Evolutionary conservation across 192 early-diverging fungal species (phyloP).

Genomic region (Mycoemilia scoparia): DNA sequence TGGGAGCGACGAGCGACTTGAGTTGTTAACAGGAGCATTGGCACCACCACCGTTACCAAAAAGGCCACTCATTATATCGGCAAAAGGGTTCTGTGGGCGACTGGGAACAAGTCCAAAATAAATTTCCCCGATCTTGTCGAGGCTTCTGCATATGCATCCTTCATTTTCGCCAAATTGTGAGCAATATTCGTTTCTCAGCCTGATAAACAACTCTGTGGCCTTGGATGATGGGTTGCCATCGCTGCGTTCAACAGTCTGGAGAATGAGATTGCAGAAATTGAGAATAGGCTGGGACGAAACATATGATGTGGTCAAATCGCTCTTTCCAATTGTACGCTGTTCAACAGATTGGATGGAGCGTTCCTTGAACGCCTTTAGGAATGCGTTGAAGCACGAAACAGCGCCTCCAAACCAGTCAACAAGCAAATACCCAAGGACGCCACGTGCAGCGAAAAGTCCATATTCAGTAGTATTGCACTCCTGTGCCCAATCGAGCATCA

Average conservation of each 20-base stretch:
- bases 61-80: too few relatives aligned
- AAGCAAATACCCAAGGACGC: conserved; percentile 57
- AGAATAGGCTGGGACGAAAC: conserved; percentile 26
- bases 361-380: conserved; percentile 11
- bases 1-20: too few relatives aligned
- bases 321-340: conserved; percentile 9
- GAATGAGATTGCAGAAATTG: conserved; percentile 47
- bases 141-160: conserved; percentile 6
- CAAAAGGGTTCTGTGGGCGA: conserved; percentile 25
- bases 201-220: conserved; percentile 6
- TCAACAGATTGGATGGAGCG: conserved; percentile 4
- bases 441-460: conserved; percentile 62
- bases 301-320: conserved; percentile 27
- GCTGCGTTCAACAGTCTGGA: conserved; percentile 42
- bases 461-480: conserved; percentile 37
- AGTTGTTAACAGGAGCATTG: too few relatives aligned
- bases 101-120: conserved; percentile 29
- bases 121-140: conserved; percentile 19
- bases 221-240: conserved; percentile 12
- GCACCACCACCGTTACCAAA: too few relatives aligned
- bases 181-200: conserved; percentile 15
- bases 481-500: conserved; percentile 62
- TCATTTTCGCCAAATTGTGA: conserved; percentile 16
- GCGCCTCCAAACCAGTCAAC: conserved; percentile 33
- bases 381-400: conserved; percentile 29